Evolutionary conservation across 257 asterid species (phyloP).

Genomic region (Ligustrum vulgare): DNA sequence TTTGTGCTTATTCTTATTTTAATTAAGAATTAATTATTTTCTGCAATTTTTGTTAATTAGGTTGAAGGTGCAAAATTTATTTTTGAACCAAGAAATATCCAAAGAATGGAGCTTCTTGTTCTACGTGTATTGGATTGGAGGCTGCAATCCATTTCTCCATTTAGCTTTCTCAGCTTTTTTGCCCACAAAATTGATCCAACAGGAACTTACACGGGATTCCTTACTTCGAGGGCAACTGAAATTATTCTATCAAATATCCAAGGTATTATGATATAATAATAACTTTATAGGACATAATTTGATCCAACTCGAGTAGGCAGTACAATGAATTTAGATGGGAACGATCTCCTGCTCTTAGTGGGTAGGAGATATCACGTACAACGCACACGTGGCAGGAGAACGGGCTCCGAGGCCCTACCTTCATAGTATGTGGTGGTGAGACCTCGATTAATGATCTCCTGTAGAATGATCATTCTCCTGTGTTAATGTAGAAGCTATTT

Average conservation of each 20-base stretch:
- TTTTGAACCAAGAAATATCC: conserved; percentile 75
- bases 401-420: too few species aligned
- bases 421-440: too few species aligned
- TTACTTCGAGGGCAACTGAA: conserved; percentile 65
- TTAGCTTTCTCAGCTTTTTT: conserved; percentile 67
- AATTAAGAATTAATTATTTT: neutral
- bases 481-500: too few species aligned
- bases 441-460: too few species aligned
- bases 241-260: conserved; percentile 64
- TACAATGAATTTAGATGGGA: neutral
- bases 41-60: conserved; percentile 26
- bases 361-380: too few species aligned
- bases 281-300: neutral
- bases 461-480: too few species aligned
- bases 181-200: conserved; percentile 76
- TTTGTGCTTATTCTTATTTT: neutral
- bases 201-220: conserved; percentile 58
- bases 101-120: conserved; percentile 86
- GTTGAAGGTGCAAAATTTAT: conserved; percentile 73
- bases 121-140: conserved; percentile 83
- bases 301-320: neutral
- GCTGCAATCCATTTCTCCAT: conserved; percentile 81
- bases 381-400: too few species aligned
- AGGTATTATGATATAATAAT: conserved; percentile 50
- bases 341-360: too few species aligned